These are phyloP conservation scores for Pythium rishiriense DNA, from an alignment of 352 stramenopile species.

Conservation along the genomic window DNA sequence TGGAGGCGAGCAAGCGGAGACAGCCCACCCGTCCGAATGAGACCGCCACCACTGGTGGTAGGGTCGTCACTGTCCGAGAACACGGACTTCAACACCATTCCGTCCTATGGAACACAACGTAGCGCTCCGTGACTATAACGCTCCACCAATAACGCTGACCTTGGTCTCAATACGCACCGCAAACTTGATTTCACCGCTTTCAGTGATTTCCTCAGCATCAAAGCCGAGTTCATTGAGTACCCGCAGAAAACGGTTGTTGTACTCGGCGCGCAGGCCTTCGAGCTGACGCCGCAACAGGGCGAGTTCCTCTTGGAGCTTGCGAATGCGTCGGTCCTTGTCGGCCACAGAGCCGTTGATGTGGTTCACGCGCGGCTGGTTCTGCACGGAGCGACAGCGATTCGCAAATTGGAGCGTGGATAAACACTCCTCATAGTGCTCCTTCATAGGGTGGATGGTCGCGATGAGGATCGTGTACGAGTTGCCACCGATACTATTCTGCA, in stretches of 20 bases:
- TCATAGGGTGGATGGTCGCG: slow-evolving; percentile 88
- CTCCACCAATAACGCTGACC: too few species aligned
- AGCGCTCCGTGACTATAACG: neutral
- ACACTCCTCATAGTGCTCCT: slow-evolving; percentile 90
- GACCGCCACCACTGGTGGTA: neutral
- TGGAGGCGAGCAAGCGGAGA: slow-evolving; percentile 13
- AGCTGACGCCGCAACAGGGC: slow-evolving; percentile 58
- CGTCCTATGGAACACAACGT: slow-evolving; percentile 40
- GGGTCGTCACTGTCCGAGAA: slow-evolving; percentile 38
- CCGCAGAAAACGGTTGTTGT: slow-evolving; percentile 74
- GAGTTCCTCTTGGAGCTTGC: slow-evolving; percentile 80
- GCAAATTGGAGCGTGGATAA: slow-evolving; percentile 91
- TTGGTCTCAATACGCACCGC: slow-evolving; percentile 37
- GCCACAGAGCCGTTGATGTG: slow-evolving; percentile 83
- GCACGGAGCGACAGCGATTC: slow-evolving; percentile 88
- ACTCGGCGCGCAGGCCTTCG: slow-evolving; percentile 65
- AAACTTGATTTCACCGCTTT: slow-evolving; percentile 83
- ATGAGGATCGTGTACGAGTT: slow-evolving; percentile 87
- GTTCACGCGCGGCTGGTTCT: slow-evolving; percentile 88
- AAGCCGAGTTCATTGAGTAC: slow-evolving; percentile 79
- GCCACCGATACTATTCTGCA: slow-evolving; percentile 88
- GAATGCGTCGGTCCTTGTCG: slow-evolving; percentile 84
- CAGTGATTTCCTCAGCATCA: slow-evolving; percentile 74
- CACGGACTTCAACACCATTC: slow-evolving; percentile 61
- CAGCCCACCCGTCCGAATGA: slow-evolving; percentile 20